Evolutionary conservation across 129 eudicot species (phyloP), one percentile per base, ranked within the genome.

Genomic region (Flaveria bidentis): DNA sequence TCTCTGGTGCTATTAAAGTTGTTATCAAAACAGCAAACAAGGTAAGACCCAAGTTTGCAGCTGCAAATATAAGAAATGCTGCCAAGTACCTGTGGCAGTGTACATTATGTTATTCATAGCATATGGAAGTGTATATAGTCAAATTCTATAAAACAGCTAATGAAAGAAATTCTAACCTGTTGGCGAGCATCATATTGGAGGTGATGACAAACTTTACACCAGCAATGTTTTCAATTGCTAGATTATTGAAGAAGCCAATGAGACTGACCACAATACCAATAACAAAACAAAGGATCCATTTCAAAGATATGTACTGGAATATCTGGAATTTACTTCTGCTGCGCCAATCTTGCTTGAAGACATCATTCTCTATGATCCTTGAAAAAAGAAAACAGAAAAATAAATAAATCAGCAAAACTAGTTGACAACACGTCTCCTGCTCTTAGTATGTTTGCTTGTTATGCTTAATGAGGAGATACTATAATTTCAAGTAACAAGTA

Each of bases 321-420:
- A 87, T 85, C 80, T 93, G 91, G 23, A 68, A 50, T 84, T 80
- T 83, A 52, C 81, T 87, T 71, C 92, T 76, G 67, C 79, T 82
- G 71, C 98, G 80, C 98, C 98, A 93, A 74, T 93, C 98, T 76
- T 88, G 96, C 86, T 90, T 90, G 88, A 86, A 85, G 57, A 90
- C 73, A 55, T 90, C 97, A 78, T 90, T 90, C 82, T 93, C 98
- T 3, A 87, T 81, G 62, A 93, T 90, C 91, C 98, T 93, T 42
- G 42, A 39, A 9, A 20, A 60, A 8, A 36, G 15, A 61, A 18
- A 3, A 44, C 2, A 13, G n/a, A 66, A 72, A 72, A 39, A 14
- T 39, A 22, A 4, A 51, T 22, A 15, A 61, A 72, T 71, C 33
- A 71, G 72, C 45, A 78, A 42, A 42, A 62, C 63, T 79, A 50